Conservation (phyloP, 805 yeast species). For the Candida manassasensis region DNA sequence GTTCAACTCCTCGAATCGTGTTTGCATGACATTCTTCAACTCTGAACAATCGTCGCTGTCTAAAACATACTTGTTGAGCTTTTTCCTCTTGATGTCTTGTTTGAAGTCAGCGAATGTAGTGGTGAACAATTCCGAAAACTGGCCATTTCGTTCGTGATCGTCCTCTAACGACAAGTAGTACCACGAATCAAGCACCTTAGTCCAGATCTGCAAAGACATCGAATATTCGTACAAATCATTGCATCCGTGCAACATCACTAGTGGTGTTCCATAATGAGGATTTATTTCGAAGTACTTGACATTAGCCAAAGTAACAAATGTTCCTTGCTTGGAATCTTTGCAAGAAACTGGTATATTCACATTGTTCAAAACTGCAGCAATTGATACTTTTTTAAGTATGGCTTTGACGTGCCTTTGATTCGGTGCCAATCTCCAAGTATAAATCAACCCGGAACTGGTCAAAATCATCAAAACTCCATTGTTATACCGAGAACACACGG, state of each 20-base stretch:
- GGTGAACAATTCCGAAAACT: slow-evolving; percentile 1
- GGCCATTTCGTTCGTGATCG: slow-evolving; percentile 1
- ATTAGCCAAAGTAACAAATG: slow-evolving; percentile 11
- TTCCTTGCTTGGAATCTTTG: slow-evolving; percentile 7
- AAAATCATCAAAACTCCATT: slow-evolving; percentile 36
- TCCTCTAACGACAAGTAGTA: slow-evolving; percentile 15
- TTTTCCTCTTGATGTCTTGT: slow-evolving; percentile 11
- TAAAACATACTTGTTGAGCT: slow-evolving; percentile 11
- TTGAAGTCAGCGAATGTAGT: slow-evolving; percentile 8
- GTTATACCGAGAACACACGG: slow-evolving; percentile 33
- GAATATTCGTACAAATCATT: slow-evolving; percentile 41
- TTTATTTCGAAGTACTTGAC: slow-evolving; percentile 29
- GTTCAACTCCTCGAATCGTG: slow-evolving; percentile 11
- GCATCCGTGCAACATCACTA: slow-evolving; percentile 31
- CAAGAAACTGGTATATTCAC: slow-evolving; percentile 11
- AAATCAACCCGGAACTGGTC: slow-evolving; percentile 47
- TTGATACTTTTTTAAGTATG: slow-evolving; percentile 40
- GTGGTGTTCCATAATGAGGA: slow-evolving; percentile 35
- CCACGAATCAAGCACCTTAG: slow-evolving; percentile 44
- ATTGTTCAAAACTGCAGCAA: slow-evolving; percentile 49
- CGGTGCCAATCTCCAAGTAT: slow-evolving; percentile 44
- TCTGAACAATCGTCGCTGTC: slow-evolving; percentile 8
- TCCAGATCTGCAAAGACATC: slow-evolving; percentile 43
- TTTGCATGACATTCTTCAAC: slow-evolving; percentile 13
- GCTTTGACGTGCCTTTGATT: slow-evolving; percentile 19